Base-by-base conservation (phyloP, 805 yeast species). In the Saccharomycodes ludwigii region DNA sequence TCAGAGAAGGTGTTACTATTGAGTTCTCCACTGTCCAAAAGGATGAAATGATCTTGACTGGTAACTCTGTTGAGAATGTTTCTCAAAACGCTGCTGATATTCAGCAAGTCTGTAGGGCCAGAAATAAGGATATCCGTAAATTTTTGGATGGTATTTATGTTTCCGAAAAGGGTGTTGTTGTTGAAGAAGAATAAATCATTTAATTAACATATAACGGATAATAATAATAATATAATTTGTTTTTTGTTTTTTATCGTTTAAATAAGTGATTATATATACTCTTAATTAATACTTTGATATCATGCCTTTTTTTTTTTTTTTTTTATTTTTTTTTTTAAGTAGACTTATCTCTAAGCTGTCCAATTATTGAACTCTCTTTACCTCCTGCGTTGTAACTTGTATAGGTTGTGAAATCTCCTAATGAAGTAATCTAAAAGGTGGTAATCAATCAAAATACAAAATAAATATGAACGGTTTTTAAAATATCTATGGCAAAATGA, bases 81-180 rank as follows among this genome's bases (percentile, higher is more conserved):
- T 91, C 97, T 47, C 98, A 88, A 72, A 81, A 85, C 60, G 91
- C 94, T 66, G 98, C 98, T 58, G 95, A 85, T 62, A 74, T 91
- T 57, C 95, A 88, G 71, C 97, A 88, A 73, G 75, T 75, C 66
- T 85, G 96, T 76, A 77, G 93, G 66, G 97, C 85, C 62, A 82
- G 95, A 76, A 88, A 88, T 91, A 91, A 91, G 88, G 98, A 88
- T 91, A 88, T 91, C 86, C 83, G 98, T 73, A 88, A 88, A 77
- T 88, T 88, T 78, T 81, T 91, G 76, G 98, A 93, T 68, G 99
- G 99, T 85, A 86, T 88, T 72, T 88, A 88, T 68, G 98, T 88
- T 57, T 86, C 96, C 50, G 93, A 81, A 71, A 81, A 80, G 70
- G 94, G 95, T 59, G 70, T 71, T 63, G 72, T 88, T 61, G 80